Evolutionary conservation across 768 basidiomycete genomes (phyloP), one percentile per base, ranked within the genome.

Genomic region (Pisolithus marmoratus): DNA sequence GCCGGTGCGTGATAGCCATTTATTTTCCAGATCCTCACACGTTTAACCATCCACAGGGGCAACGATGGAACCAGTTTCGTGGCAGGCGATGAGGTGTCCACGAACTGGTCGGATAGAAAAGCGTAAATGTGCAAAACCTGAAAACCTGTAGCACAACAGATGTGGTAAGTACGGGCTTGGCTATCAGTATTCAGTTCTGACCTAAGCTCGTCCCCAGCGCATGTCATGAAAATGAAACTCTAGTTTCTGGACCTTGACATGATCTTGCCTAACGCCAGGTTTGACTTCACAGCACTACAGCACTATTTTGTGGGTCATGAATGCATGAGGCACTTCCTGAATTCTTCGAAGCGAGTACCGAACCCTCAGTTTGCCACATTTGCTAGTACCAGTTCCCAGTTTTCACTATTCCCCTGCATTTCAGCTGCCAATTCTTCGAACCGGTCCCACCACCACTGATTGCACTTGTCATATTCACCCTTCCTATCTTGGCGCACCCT

Each of bases 61-160:
- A 9, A 87, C 87, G 22, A 84, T 94, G 80, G 83, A 88, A 52
- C 87, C 91, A 0, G 80, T 90, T 14, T 90, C 87, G 2, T 94
- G 91, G 91, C 83, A 89, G 69, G 88, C 88, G 66, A 94, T 94
- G 91, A 79, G 88, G 20, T 92, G 90, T 63, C 82, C 87, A 19
- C 83, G 82, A 64, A 91, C 90, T 15, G 88, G 90, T 5, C 79
- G 74, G 56, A 72, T 84, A 43, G 91, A 94, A 66, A 87, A 80
- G 58, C 78, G 91, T 53, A 94, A 94, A 64, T 91, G 89, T 59
- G 90, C 90, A 38, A 91, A 90, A 66, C 90, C 90, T 50, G 84
- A 90, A 55, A 79, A 76, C 44, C 54, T 84, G 63, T 84, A 71
- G 54, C 49, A 29, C 53, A 53, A 55, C 58, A 58, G 54, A 54